phyloP scores from a whole-genome alignment of 2,329 filamentous ascomycete species.

The Akanthomyces dipterigenus region DNA sequence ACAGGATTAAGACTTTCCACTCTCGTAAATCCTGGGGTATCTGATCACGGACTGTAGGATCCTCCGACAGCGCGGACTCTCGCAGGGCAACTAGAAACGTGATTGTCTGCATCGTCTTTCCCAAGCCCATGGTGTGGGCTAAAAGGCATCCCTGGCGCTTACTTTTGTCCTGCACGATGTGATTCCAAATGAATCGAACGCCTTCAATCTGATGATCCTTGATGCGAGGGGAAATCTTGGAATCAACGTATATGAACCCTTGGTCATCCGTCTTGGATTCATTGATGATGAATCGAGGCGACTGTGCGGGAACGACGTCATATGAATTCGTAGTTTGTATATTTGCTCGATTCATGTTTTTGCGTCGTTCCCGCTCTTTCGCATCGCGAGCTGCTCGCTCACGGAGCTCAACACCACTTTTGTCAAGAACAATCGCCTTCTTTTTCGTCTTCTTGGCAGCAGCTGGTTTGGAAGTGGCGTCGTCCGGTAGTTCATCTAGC shows the following conservation, averaged over 20 bases:
- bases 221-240: slow-evolving; percentile 56
- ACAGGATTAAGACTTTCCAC: slow-evolving; percentile 65
- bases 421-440: slow-evolving; percentile 31
- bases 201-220: slow-evolving; percentile 78
- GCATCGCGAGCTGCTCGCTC: slow-evolving; percentile 47
- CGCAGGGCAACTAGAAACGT: slow-evolving; percentile 71
- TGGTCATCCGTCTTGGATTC: slow-evolving; percentile 50
- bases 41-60: slow-evolving; percentile 53
- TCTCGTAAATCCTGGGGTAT: slow-evolving; percentile 59
- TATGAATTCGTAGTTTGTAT: slow-evolving; percentile 30
- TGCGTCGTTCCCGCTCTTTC: slow-evolving; percentile 47
- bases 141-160: slow-evolving; percentile 69
- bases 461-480: neutral
- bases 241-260: slow-evolving; percentile 57
- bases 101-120: slow-evolving; percentile 89
- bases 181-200: slow-evolving; percentile 83
- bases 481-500: slow-evolving; percentile 16
- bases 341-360: slow-evolving; percentile 37
- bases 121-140: slow-evolving; percentile 85
- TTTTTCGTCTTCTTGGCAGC: neutral
- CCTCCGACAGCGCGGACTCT: slow-evolving; percentile 54
- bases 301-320: slow-evolving; percentile 36
- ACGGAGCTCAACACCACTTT: slow-evolving; percentile 43
- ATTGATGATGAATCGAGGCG: slow-evolving; percentile 57
- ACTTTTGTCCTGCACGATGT: slow-evolving; percentile 57